A percentile compares a stretch with the other conserved stretches of the same genome.
Conservation (phyloP, 2,329 filamentous ascomycete genomes). For the Triangularia verruculosa region DNA sequence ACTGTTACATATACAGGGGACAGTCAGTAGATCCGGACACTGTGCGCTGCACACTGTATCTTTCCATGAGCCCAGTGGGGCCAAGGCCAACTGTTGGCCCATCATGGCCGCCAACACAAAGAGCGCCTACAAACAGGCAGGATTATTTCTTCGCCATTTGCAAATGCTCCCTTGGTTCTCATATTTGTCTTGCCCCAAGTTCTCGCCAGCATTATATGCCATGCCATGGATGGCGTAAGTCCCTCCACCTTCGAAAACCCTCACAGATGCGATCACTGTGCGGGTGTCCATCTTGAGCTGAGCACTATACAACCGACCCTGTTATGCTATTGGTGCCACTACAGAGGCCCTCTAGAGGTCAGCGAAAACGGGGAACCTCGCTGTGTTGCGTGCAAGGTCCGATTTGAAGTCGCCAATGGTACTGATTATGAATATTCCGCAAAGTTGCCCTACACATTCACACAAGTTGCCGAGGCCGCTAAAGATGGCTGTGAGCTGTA, state of each 20-base stretch:
- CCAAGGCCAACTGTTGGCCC: background rate
- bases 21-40: no score
- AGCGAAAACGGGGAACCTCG: background rate
- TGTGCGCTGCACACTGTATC: background rate
- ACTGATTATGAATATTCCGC: background rate
- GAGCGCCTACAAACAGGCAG: background rate
- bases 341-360: background rate
- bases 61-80: no score
- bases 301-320: background rate
- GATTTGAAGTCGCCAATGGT: background rate
- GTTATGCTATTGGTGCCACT: background rate
- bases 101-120: no score
- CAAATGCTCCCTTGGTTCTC: background rate
- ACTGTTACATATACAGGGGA: no score
- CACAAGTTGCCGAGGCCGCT: background rate
- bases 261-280: background rate
- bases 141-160: background rate
- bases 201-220: background rate
- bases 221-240: background rate
- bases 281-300: background rate
- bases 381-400: background rate
- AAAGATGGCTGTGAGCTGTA: slow-evolving; percentile 11
- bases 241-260: background rate
- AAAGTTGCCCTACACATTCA: background rate
- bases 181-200: background rate